Evolutionary conservation across 257 asterid species (phyloP), one percentile per base, ranked within the genome.

Genomic region (Mitragyna speciosa): DNA sequence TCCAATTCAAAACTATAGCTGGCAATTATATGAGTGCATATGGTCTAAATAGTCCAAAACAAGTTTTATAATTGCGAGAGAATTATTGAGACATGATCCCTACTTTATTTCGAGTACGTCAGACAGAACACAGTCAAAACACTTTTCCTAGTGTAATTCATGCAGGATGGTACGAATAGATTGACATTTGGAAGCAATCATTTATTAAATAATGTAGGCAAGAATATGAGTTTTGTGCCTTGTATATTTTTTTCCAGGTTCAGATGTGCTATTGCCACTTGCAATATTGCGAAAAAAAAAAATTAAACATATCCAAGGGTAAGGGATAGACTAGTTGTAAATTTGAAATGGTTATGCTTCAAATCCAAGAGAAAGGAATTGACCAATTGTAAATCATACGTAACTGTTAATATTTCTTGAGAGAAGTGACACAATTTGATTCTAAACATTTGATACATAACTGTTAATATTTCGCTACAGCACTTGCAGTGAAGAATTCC

Each of bases 11-110:
- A 83, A 80, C 83, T 80, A 89, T 87, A 87, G 81, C 67, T 43
- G 80, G 89, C 89, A 90, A 90, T 88, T 80, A 91, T 88, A 83
- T 51, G 89, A 85, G 84, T 88, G 89, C 91, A 89, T 87, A 88
- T 87, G 97, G 89, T 85, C 86, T 83, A 79, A 86, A 89, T 87
- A 92, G 86, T 92, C 88, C 90, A 80, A 86, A 88, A 88, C 94
- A 87, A 68, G 83, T 81, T 86, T 87, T 85, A 88, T 86, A 74
- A 84, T 83, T 84, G 83, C 88, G n/a, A 80, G 78, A 76, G 85
- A 80, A 86, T 86, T 86, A 83, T 89, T 85, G 78, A 78, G 84
- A 89, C 95, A 87, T 78, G 83, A 87, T 81, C 90, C 89, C 89
- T 79, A 83, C 92, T 79, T 72, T 81, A 72, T 82, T 75, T 83